phyloP scores from a whole-genome alignment of 805 yeast species.

The Myxozyma sirexii region DNA sequence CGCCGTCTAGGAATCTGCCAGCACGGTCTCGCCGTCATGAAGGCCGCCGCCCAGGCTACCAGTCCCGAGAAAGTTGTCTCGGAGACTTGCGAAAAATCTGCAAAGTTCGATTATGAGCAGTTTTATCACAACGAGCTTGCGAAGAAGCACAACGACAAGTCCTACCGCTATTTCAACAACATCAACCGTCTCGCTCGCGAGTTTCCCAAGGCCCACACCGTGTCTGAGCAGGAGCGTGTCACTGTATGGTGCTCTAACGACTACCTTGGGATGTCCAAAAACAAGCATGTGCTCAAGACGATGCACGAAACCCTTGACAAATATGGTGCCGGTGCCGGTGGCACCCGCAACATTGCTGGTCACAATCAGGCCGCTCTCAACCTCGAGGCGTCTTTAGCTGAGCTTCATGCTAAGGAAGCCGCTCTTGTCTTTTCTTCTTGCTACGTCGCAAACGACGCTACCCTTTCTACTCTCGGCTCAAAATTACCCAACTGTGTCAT shows the following conservation, averaged over 20 bases:
- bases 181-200: conserved; percentile 93
- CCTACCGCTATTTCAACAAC: conserved; percentile 95
- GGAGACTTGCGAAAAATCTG: conserved; percentile 10
- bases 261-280: conserved; percentile 91
- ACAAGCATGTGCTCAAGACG: conserved; percentile 66
- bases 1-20: conserved; percentile 27
- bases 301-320: conserved; percentile 80
- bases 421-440: conserved; percentile 95
- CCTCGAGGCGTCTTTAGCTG: conserved; percentile 84
- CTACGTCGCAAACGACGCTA: conserved; percentile 96
- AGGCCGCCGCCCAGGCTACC: conserved; percentile 32
- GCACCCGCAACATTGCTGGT: conserved; percentile 98
- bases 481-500: conserved; percentile 86
- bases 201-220: conserved; percentile 90
- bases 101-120: conserved; percentile 67
- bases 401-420: conserved; percentile 90
- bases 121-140: conserved; percentile 66
- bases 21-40: conserved; percentile 34
- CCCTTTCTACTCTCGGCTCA: conserved; percentile 85
- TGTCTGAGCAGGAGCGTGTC: conserved; percentile 68
- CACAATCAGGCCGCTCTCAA: conserved; percentile 88
- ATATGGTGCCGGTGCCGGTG: conserved; percentile 99
- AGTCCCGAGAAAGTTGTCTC: conserved; percentile 9
- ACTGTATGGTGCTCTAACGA: conserved; percentile 99
- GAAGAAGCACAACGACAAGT: conserved; percentile 81